Evolutionary conservation across 106 monocot genomes (phyloP), one percentile per base, ranked within the genome.

Genomic region (Dendrobium huoshanense): DNA sequence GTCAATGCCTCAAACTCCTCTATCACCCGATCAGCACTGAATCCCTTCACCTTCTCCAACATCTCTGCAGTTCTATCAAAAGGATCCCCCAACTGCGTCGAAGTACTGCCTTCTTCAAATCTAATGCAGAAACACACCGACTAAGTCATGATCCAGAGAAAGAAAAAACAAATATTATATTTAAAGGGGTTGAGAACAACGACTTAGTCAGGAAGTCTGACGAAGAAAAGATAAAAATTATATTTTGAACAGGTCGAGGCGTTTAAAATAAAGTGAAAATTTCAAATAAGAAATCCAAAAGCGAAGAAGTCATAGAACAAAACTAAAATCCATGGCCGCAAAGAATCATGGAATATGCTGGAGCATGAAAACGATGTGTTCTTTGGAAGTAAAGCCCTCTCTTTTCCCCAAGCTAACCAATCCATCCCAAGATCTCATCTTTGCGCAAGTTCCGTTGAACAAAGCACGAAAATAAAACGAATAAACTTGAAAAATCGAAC

Each of bases 1-100:
- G 97, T 92, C 58, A 88, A 27, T n/a, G 33, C 75, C 37, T 96
- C 94, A 68, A 96, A 96, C 45, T 88, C 90, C 55, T 85, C 80
- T 43, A 96, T 90, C 67, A 93, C 88, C 17, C 33, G 42, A 27
- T 92, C 86, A n/a, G 77, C 56, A 70, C 61, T 81, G 56, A 88
- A 88, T 74, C 73, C 80, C 48, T 68, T 81, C 77, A 77, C 84
- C 82, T 87, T 87, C 81, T 72, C 76, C 24, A 76, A 49, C 76
- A 48, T 76, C 48, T 76, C 24, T 49, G 49, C 48, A 24, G 25
- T 41, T 76, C 76, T 25, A 51, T 47, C 48, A 6, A 76, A 10
- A 49, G 49, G 15, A 24, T 76, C n/a, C 29, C 76, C 51, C 76
- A 4, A 13, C 15, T 24, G 49, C 75, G 47, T 48, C 74, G 5